A percentile compares a stretch with the other conserved stretches of the same genome.
These are phyloP conservation scores for Speleostelium caveatum DNA, from an alignment of 78 protist species.

Conservation along the genomic window DNA sequence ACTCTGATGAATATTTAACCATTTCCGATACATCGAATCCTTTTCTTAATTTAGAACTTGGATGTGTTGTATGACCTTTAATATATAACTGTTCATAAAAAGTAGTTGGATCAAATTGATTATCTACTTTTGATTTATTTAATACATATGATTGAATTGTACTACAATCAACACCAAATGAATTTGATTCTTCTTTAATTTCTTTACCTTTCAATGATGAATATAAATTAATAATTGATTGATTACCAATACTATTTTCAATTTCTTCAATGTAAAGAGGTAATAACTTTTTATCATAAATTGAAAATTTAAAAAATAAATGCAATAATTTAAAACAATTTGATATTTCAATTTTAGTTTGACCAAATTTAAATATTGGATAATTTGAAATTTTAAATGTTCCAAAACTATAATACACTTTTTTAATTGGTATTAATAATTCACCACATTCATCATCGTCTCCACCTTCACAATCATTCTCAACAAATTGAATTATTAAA, in stretches of 20 bases:
- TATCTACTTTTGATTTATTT: background rate
- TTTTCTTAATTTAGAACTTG: background rate
- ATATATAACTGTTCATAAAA: slow-evolving; percentile 10
- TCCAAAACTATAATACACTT: slow-evolving; percentile 3
- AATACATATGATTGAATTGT: background rate
- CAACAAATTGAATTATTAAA: too few species aligned
- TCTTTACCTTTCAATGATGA: background rate
- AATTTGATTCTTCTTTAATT: too few species aligned
- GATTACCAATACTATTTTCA: slow-evolving; percentile 15
- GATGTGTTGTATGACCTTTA: slow-evolving; percentile 13
- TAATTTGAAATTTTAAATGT: slow-evolving; percentile 1
- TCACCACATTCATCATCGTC: too few species aligned
- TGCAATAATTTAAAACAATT: slow-evolving; percentile 1
- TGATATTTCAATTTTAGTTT: background rate
- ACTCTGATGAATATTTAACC: background rate
- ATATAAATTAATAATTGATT: background rate
- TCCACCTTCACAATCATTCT: too few species aligned
- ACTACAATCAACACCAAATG: too few species aligned
- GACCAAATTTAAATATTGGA: too few species aligned
- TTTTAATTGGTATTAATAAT: too few species aligned
- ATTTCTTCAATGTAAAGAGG: background rate
- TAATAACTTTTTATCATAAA: background rate
- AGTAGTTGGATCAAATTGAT: background rate
- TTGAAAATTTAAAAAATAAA: background rate
- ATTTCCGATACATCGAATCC: background rate